These are phyloP conservation scores for Iris pallida DNA, from an alignment of 116 monocot genomes.

Conservation along the genomic window DNA sequence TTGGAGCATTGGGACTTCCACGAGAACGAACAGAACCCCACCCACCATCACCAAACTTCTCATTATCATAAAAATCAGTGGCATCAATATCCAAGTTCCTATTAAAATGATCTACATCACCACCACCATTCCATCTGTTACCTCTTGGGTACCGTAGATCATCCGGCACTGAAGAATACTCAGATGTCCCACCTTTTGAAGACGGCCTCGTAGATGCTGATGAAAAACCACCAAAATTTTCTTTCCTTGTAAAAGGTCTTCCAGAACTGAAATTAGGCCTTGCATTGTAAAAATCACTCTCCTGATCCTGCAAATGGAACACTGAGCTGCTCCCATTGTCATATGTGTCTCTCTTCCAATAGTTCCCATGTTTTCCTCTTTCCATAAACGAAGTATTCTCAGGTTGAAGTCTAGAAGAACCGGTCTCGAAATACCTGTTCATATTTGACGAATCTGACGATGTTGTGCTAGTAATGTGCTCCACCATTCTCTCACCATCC, in stretches of 20 bases:
- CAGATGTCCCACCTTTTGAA: slow-evolving; percentile 35
- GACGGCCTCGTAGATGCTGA: slow-evolving; percentile 17
- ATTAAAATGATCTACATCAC: slow-evolving; percentile 37
- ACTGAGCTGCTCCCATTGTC: slow-evolving; percentile 32
- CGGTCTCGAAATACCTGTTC: slow-evolving; percentile 35
- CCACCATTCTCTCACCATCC: slow-evolving; percentile 57
- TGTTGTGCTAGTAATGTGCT: slow-evolving; percentile 37
- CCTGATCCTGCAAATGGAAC: slow-evolving; percentile 27
- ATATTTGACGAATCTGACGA: slow-evolving; percentile 41
- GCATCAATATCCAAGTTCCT: slow-evolving; percentile 38
- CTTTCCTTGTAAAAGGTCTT: slow-evolving; percentile 48
- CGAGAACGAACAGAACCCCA: slow-evolving; percentile 39
- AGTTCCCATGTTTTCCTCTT: slow-evolving; percentile 37
- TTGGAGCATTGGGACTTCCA: slow-evolving; percentile 31
- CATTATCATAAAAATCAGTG: slow-evolving; percentile 46
- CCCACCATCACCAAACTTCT: slow-evolving; percentile 52
- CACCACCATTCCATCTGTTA: slow-evolving; percentile 37
- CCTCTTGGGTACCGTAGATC: slow-evolving; percentile 32
- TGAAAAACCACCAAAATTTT: slow-evolving; percentile 26
- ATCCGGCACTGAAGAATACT: slow-evolving; percentile 25
- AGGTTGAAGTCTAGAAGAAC: slow-evolving; percentile 30
- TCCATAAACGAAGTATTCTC: slow-evolving; percentile 36
- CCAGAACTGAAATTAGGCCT: slow-evolving; percentile 28
- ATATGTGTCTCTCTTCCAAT: slow-evolving; percentile 39
- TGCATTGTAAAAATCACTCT: slow-evolving; percentile 24